Conservation (phyloP, 78 protist species). For the Emiliania huxleyi region DNA sequence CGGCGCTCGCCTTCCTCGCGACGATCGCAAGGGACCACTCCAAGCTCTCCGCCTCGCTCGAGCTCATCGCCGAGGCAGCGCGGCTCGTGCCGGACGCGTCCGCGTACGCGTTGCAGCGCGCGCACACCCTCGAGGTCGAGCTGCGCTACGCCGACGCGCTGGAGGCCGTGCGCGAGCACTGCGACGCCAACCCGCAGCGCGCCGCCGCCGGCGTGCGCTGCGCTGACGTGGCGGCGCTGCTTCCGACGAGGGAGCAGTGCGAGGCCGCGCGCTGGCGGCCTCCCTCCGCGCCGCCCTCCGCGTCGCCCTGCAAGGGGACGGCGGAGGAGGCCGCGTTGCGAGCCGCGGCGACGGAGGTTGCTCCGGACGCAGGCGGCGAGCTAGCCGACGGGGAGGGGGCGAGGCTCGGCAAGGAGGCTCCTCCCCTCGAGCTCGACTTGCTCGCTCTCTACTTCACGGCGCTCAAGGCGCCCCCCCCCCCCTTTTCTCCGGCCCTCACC, state of each 20-base stretch:
- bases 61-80: slow-evolving; percentile 20
- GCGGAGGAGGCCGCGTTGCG: too few species aligned
- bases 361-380: not conserved
- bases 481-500: too few species aligned
- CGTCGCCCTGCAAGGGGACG: not conserved
- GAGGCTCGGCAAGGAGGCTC: not conserved
- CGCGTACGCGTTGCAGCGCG: slow-evolving; percentile 52
- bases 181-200: not conserved
- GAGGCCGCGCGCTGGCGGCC: not conserved
- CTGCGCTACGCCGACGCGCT: slow-evolving; percentile 21
- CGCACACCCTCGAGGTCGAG: slow-evolving; percentile 57
- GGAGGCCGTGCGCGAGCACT: not conserved
- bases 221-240: not conserved
- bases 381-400: not conserved
- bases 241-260: not conserved
- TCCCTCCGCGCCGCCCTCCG: not conserved
- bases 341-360: too few species aligned
- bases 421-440: slow-evolving; percentile 71
- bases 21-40: slow-evolving; percentile 57
- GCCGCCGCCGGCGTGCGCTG: not conserved
- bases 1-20: slow-evolving; percentile 53
- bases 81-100: slow-evolving; percentile 21
- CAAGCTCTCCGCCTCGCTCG: slow-evolving; percentile 35
- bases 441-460: slow-evolving; percentile 75
- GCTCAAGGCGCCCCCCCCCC: too few species aligned